Percentiles rank a stretch among this genome's conserved stretches.
These are phyloP conservation scores for Globisporangium splendens DNA, from an alignment of 352 stramenopile species.

Conservation along the genomic window DNA sequence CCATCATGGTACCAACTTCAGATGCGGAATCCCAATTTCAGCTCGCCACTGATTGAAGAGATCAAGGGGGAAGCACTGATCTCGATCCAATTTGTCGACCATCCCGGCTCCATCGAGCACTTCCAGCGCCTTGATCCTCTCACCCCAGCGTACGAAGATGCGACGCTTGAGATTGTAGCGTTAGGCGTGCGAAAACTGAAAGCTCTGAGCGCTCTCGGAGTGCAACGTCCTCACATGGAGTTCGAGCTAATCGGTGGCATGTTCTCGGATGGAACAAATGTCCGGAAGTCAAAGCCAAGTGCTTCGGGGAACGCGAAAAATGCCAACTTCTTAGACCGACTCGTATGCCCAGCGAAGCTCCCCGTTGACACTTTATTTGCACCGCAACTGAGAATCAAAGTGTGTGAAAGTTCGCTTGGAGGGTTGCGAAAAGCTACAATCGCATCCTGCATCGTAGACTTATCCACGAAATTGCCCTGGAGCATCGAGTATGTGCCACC, in stretches of 20 bases:
- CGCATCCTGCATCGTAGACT: conserved; percentile 53
- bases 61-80: conserved; percentile 45
- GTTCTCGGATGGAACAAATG: conserved; percentile 43
- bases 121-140: conserved; percentile 29
- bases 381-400: conserved; percentile 58
- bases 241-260: conserved; percentile 60
- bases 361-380: conserved; percentile 58
- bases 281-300: conserved; percentile 38
- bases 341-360: conserved; percentile 45
- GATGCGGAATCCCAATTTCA: conserved; percentile 8
- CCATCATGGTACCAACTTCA: conserved; percentile 51
- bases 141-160: conserved; percentile 44
- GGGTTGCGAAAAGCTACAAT: conserved; percentile 52
- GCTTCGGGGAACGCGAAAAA: conserved; percentile 51
- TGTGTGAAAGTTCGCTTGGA: conserved; percentile 50
- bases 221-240: conserved; percentile 61
- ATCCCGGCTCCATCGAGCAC: conserved; percentile 26
- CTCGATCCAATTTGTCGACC: conserved; percentile 64
- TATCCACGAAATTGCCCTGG: conserved; percentile 67
- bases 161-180: conserved; percentile 60
- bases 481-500: conserved; percentile 45
- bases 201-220: conserved; percentile 39
- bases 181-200: conserved; percentile 70
- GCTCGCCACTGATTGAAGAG: conserved; percentile 28
- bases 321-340: conserved; percentile 65